Base-by-base conservation (phyloP, 2,329 filamentous ascomycete genomes). In the Madurella mycetomatis region DNA sequence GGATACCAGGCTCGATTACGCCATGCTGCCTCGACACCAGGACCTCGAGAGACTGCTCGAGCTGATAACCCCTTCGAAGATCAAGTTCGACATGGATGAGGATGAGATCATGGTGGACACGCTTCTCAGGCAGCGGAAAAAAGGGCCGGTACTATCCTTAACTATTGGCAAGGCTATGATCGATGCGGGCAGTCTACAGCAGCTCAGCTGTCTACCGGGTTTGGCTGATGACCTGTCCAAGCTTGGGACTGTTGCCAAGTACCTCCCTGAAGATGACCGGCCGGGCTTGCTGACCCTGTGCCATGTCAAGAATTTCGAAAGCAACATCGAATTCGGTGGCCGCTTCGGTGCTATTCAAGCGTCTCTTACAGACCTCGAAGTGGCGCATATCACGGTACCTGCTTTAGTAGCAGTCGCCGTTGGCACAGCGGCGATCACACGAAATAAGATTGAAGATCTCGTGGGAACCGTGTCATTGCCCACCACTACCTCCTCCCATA, bases 51-150 rank as follows among this genome's bases (percentile, higher is more conserved):
- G 86, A 34, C 78, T 99, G 1, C 74, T 99, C 0, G 86, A 88
- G 49, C 78, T 99, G 49, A 88, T 99, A 52, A 95, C 88, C 7
- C 95, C 94, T 0, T 96, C 92, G 0, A 94, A 91, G 60, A 85
- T 94, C 68, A 90, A 92, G 59, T 96, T 94, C 63, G 80, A 85
- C 60, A 86, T 92, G 57, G 84, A 85, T 45, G 88, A 95, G 56
- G 90, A 96, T 63, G 92, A 97, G 64, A 95, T 99, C 56, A 85
- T 99, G 77, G 82, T 99, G 18, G 92, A 97, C 63, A 96, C 90
- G 0, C 77, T 99, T 0, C 73, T 97, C 13, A 81, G 89, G 18
- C 94, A 99, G 69, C 80, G 94, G 56, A 82, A 86, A 50, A 92
- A 96, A 70, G 94, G 92, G 0, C 85, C 88, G 9, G 86, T 97